phyloP scores from a whole-genome alignment of 2,329 filamentous ascomycete species.

The Elsinoe australis region DNA sequence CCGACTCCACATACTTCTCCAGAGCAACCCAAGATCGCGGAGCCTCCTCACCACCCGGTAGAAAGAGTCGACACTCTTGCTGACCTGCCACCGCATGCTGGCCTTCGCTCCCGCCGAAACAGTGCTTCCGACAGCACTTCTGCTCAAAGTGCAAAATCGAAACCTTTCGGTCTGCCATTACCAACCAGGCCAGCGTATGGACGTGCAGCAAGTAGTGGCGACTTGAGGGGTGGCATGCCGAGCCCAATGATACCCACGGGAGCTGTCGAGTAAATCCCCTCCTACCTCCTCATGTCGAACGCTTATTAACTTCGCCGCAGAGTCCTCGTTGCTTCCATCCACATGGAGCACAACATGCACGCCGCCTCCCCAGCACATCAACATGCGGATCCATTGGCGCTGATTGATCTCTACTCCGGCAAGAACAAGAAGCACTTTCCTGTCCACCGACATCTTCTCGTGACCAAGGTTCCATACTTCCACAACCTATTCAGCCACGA shows the following conservation, averaged over 20 bases:
- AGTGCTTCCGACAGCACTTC: slow-evolving; percentile 12
- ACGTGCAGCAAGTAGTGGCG: slow-evolving; percentile 18
- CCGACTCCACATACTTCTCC: not conserved
- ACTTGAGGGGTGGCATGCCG: slow-evolving; percentile 20
- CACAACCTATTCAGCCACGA: slow-evolving; percentile 22
- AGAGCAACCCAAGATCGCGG: not conserved
- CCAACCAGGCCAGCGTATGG: not conserved
- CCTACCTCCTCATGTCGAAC: not conserved
- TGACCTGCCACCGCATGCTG: slow-evolving; percentile 13
- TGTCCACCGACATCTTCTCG: slow-evolving; percentile 25
- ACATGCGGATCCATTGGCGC: slow-evolving; percentile 12
- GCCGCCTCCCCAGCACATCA: slow-evolving; percentile 16
- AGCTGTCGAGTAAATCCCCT: slow-evolving; percentile 20
- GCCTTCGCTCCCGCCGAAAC: slow-evolving; percentile 16
- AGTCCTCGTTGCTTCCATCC: slow-evolving; percentile 15
- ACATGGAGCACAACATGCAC: slow-evolving; percentile 11
- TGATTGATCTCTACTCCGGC: slow-evolving; percentile 25
- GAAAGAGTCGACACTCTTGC: slow-evolving; percentile 18
- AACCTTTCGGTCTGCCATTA: slow-evolving; percentile 14
- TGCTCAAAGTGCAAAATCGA: not conserved
- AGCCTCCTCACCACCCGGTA: not conserved
- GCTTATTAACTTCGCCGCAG: slow-evolving; percentile 7
- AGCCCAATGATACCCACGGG: slow-evolving; percentile 21
- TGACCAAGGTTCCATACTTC: slow-evolving; percentile 26
- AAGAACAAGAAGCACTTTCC: slow-evolving; percentile 25